Percentiles rank a stretch among this genome's conserved stretches.
Evolutionary conservation across 257 asterid species (phyloP).

Genomic region (Solanum arcanum): DNA sequence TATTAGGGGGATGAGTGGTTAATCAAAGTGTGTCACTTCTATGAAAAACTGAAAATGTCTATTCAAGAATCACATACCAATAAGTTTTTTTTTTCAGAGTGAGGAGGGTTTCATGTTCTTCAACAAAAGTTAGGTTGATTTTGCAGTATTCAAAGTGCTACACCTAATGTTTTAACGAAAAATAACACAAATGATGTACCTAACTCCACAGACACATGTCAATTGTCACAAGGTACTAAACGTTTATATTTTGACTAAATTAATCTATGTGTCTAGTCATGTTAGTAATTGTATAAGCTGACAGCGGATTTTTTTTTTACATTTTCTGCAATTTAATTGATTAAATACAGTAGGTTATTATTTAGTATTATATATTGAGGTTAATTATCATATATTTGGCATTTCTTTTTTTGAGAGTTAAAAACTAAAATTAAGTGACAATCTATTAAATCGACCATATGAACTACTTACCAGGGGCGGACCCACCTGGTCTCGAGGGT

Average conservation of each 20-base stretch:
- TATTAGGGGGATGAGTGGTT: neutral
- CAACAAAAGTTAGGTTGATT: neutral
- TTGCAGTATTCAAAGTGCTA: neutral
- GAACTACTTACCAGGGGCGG: neutral
- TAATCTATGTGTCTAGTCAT: neutral
- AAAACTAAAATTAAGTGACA: neutral
- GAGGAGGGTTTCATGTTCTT: neutral
- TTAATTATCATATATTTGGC: neutral
- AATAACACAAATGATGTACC: neutral
- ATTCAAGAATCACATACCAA: neutral
- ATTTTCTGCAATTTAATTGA: neutral
- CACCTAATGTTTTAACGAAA: neutral
- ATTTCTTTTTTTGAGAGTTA: neutral
- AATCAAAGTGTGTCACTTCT: neutral
- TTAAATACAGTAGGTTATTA: neutral
- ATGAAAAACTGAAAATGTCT: neutral
- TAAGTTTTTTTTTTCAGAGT: neutral
- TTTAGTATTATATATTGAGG: neutral
- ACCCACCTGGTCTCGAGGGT: no score
- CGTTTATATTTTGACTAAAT: neutral
- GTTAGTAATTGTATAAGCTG: no score
- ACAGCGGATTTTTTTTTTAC: neutral
- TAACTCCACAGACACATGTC: neutral
- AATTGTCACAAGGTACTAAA: neutral
- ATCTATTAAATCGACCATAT: neutral